Conservation (phyloP, 116 monocot genomes). For the Papilionanthe hybrid region DNA sequence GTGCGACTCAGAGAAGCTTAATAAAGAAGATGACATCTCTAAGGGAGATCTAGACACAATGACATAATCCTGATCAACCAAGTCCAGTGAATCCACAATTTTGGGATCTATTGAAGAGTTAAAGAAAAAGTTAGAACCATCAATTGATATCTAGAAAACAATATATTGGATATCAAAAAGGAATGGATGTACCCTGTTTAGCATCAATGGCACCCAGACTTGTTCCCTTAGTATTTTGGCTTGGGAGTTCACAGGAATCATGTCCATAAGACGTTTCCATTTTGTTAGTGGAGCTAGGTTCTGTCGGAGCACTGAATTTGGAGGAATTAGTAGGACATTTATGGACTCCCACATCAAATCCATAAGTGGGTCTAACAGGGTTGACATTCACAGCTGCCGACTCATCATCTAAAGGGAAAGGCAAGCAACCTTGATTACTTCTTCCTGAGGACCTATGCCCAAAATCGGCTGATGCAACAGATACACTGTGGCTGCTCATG, state of each 20-base stretch:
- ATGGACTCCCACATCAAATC: slow-evolving; percentile 40
- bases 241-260: slow-evolving; percentile 14
- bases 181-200: not conserved
- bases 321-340: slow-evolving; percentile 25
- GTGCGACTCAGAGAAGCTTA: slow-evolving; percentile 28
- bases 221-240: slow-evolving; percentile 31
- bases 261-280: slow-evolving; percentile 20
- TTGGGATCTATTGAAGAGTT: slow-evolving; percentile 18
- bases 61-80: slow-evolving; percentile 86
- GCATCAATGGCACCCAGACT: slow-evolving; percentile 44
- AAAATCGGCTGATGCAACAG: slow-evolving; percentile 20
- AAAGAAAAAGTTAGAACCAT: slow-evolving; percentile 6
- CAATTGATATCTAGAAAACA: no score
- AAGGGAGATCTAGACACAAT: slow-evolving; percentile 70
- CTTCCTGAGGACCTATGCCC: slow-evolving; percentile 22
- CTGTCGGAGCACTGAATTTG: not conserved
- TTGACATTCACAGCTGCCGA: slow-evolving; percentile 17
- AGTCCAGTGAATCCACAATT: slow-evolving; percentile 74
- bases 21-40: slow-evolving; percentile 60
- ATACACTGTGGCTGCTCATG: slow-evolving; percentile 22
- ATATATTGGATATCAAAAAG: slow-evolving; percentile 1
- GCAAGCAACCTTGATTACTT: slow-evolving; percentile 62
- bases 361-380: slow-evolving; percentile 35
- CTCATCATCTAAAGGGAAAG: slow-evolving; percentile 65
- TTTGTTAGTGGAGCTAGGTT: slow-evolving; percentile 9